Percentiles rank a stretch among this genome's conserved stretches.
Conservation (phyloP, 2,329 filamentous ascomycete species). For the Cryphonectria parasitica region DNA sequence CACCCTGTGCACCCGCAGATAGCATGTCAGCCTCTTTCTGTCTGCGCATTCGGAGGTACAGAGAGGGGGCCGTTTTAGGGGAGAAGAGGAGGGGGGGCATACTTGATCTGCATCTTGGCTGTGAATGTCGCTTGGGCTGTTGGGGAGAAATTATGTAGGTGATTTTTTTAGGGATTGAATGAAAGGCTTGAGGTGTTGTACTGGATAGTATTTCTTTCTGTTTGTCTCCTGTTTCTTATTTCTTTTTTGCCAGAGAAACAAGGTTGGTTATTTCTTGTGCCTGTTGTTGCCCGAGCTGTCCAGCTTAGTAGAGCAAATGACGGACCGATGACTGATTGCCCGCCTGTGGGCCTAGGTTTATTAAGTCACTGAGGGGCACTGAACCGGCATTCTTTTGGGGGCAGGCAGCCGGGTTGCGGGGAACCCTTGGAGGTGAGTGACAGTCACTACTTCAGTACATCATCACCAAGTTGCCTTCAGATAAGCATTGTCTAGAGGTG, state of each 20-base stretch:
- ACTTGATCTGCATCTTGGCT: conserved; percentile 58
- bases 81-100: too few relatives aligned
- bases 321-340: conserved; percentile 8
- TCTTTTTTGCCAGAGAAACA: not conserved
- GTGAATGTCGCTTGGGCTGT: conserved; percentile 18
- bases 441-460: not conserved
- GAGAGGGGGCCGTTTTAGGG: too few relatives aligned
- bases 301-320: conserved; percentile 31
- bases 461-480: not conserved
- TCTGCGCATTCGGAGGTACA: not conserved
- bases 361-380: conserved; percentile 28
- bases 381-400: conserved; percentile 3
- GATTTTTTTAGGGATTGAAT: not conserved
- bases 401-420: not conserved
- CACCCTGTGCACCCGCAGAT: conserved; percentile 63
- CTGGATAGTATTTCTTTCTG: not conserved
- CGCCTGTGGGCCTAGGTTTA: not conserved
- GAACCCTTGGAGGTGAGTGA: not conserved
- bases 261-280: not conserved
- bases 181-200: not conserved
- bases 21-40: conserved; percentile 8
- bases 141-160: conserved; percentile 22
- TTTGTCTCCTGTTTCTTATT: not conserved
- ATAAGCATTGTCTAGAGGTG: not conserved
- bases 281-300: not conserved